Base-by-base conservation (phyloP, 1,139 yeast species). In the Candida freyschussii region DNA sequence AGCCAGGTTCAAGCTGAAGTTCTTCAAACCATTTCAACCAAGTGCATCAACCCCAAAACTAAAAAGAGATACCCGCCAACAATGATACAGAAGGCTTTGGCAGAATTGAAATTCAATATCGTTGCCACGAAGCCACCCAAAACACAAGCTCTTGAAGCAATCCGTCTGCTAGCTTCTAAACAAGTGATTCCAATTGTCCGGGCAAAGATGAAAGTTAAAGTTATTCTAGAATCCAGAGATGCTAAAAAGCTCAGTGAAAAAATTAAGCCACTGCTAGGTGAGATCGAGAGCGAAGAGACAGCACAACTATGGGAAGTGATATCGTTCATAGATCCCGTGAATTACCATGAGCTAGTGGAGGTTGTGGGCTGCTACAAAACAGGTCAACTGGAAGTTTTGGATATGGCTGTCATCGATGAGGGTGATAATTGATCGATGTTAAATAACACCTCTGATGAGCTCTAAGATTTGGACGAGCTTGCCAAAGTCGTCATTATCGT, bases 31-130 rank as follows among this genome's bases (percentile, higher is more conserved):
- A 79, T 93, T 27, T 83, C 95, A 17, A 80, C 95, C 11, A 89
- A 86, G 55, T 89, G 96, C 53, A 81, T 93, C 34, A 89, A 93
- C 50, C 97, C 98, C 5, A 74, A 70, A 35, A 78, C 91, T 4
- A 84, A 83, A 55, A 85, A 91, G 53, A 77, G 97, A 50, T 91
- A 91, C 51, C 95, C 98, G 0, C 91, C 95, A 10, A 74, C 94
- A 1, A 89, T 93, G 80, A 83, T 91, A 36, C 94, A 85, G 43
- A 93, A 91, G 59, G 87, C 91, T 0, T 65, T 91, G 38, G 69
- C 69, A 31, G 94, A 85, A 52, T 59, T 87, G 33, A 89, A 87
- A 43, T 86, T 82, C 57, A 89, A 86, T 56, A 71, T 85, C 44
- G 77, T 76, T 23, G 73, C 89, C n/a, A 76, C 77, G 34, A 83